Conservation (phyloP, 2,329 filamentous ascomycete genomes). For the Sarocladiaceae sp. region DNA sequence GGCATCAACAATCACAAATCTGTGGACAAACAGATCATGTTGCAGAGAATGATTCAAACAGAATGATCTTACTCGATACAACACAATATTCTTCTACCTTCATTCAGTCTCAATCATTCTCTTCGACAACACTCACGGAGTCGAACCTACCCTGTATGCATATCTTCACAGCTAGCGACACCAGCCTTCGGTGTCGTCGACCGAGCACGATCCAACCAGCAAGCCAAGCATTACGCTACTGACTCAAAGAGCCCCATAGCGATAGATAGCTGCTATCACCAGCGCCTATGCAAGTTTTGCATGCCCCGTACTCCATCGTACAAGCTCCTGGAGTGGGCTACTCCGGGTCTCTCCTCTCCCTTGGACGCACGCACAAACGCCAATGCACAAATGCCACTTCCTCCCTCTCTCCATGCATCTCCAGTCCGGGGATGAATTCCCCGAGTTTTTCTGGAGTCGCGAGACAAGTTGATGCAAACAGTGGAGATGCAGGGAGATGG, state of each 20-base stretch:
- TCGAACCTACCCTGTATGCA: no score
- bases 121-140: no score
- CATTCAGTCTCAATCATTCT: no score
- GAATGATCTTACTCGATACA: no score
- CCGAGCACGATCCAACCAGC: not conserved
- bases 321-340: not conserved
- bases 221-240: not conserved
- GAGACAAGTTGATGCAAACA: not conserved
- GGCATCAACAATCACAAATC: no score
- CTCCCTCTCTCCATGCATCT: not conserved
- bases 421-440: conserved; percentile 5
- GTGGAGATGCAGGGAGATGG: not conserved
- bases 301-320: not conserved
- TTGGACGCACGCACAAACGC: no score
- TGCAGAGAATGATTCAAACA: no score
- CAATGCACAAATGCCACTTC: not conserved
- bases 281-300: not conserved
- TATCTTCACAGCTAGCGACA: no score
- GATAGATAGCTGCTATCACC: not conserved
- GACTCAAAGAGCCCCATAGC: not conserved
- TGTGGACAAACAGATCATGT: no score
- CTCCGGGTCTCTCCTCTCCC: not conserved
- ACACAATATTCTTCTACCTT: no score
- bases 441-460: not conserved
- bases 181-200: no score